phyloP scores from a whole-genome alignment of 192 early-diverging fungal genomes.

The Pilaira anomala region DNA sequence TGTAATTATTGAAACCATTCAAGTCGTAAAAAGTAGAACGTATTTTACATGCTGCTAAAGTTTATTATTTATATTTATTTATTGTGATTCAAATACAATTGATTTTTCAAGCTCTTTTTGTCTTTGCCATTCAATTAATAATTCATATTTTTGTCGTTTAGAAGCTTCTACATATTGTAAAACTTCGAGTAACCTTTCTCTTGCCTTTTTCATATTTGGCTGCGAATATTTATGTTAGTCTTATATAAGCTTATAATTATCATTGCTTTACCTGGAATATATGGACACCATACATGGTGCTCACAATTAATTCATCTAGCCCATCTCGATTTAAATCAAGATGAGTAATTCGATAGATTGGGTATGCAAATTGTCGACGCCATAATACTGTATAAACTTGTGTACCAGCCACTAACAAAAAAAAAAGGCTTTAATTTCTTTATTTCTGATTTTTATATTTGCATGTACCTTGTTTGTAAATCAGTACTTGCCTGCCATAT shows the following conservation, averaged over 20 bases:
- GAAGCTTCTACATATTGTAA: conserved; percentile 43
- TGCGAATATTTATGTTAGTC: not conserved
- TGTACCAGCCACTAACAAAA: conserved; percentile 18
- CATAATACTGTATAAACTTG: conserved; percentile 44
- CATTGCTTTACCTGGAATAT: conserved; percentile 38
- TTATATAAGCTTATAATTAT: not conserved
- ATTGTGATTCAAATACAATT: conserved; percentile 33
- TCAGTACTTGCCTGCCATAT: conserved; percentile 56
- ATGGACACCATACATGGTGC: conserved; percentile 51
- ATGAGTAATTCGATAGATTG: conserved; percentile 48
- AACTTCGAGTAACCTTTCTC: conserved; percentile 36
- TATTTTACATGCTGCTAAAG: conserved; percentile 33
- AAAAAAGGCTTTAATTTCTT: not conserved
- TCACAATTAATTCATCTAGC: conserved; percentile 51
- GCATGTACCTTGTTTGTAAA: conserved; percentile 48
- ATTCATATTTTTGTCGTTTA: conserved; percentile 30
- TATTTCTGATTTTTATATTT: not conserved
- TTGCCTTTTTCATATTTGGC: conserved; percentile 44
- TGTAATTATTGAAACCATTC: conserved; percentile 25
- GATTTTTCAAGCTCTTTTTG: conserved; percentile 31
- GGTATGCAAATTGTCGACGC: conserved; percentile 52
- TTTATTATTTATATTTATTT: conserved; percentile 1
- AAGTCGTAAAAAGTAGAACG: conserved; percentile 27
- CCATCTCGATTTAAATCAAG: conserved; percentile 55
- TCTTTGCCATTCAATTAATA: conserved; percentile 30